Evolutionary conservation across 371 early-diverging fungal genomes (phyloP).

Genomic region (Mucor saturninus): DNA sequence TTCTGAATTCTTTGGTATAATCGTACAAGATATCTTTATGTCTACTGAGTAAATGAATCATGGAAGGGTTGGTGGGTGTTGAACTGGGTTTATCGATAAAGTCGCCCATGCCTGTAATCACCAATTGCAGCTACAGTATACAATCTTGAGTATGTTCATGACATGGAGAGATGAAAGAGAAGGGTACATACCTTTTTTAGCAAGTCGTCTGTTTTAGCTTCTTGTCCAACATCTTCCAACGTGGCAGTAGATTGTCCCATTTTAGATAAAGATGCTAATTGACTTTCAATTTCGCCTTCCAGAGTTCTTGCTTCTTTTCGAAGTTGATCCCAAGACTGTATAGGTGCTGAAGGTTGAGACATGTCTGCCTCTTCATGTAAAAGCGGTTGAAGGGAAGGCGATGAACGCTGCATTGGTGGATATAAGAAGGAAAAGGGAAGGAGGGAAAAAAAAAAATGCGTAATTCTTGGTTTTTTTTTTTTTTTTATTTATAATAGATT

Average conservation of each 20-base stretch:
- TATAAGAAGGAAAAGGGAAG: not conserved
- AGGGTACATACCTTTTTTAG: constrained; percentile 55
- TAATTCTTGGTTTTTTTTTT: not conserved
- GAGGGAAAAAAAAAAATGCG: not conserved
- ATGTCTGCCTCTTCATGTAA: constrained; percentile 4
- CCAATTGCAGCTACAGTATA: constrained; percentile 52
- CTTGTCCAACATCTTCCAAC: constrained; percentile 44
- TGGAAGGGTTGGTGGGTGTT: constrained; percentile 64
- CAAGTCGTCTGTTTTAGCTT: constrained; percentile 63
- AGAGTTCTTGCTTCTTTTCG: constrained; percentile 70
- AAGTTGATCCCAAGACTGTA: constrained; percentile 64
- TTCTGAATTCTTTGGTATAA: constrained; percentile 70
- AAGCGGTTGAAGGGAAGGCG: constrained; percentile 14
- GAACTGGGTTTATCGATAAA: constrained; percentile 57
- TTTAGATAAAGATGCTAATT: constrained; percentile 54
- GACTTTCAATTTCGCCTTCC: constrained; percentile 70
- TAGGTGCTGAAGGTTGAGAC: not conserved
- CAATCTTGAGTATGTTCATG: not conserved
- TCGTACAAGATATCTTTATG: constrained; percentile 76
- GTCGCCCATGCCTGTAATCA: constrained; percentile 61
- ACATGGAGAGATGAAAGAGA: not conserved
- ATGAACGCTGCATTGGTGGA: constrained; percentile 8
- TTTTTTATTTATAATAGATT: not conserved
- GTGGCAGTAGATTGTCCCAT: constrained; percentile 35
- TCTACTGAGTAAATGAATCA: constrained; percentile 73